Evolutionary conservation across 2,329 filamentous ascomycete genomes (phyloP).

Genomic region (Xenoacremonium recifei): DNA sequence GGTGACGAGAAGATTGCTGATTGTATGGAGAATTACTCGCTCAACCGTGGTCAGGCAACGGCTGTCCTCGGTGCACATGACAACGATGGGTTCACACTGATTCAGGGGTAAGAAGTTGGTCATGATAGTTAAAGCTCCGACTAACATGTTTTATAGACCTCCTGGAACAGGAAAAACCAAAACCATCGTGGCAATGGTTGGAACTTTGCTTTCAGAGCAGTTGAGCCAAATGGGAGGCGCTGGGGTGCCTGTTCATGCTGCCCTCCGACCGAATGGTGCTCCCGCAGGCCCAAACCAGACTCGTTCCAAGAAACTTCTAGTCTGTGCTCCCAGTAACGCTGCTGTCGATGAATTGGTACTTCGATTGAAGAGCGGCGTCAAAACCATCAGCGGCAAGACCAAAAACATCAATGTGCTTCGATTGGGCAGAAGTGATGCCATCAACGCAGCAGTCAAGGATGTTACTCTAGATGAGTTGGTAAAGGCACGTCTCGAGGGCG

Average conservation of each 20-base stretch:
- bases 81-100: slow-evolving; percentile 95
- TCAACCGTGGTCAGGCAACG: slow-evolving; percentile 87
- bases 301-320: slow-evolving; percentile 76
- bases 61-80: slow-evolving; percentile 89
- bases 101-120: slow-evolving; percentile 72
- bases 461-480: slow-evolving; percentile 94
- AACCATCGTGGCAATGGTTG: slow-evolving; percentile 95
- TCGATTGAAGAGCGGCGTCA: slow-evolving; percentile 84
- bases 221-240: slow-evolving; percentile 32
- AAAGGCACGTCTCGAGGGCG: slow-evolving; percentile 64
- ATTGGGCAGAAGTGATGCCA: slow-evolving; percentile 85
- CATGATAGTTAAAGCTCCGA: slow-evolving; percentile 1
- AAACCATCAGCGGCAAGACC: slow-evolving; percentile 67
- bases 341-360: slow-evolving; percentile 95
- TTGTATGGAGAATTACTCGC: slow-evolving; percentile 72
- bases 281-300: slow-evolving; percentile 24
- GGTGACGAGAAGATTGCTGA: slow-evolving; percentile 68
- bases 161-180: slow-evolving; percentile 98
- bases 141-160: slow-evolving; percentile 56
- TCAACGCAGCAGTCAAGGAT: slow-evolving; percentile 84
- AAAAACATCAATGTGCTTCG: slow-evolving; percentile 85
- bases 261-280: slow-evolving; percentile 26
- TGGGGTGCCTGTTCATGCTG: slow-evolving; percentile 30
- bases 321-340: slow-evolving; percentile 98
- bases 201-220: slow-evolving; percentile 60